Evolutionary conservation across 2,329 filamentous ascomycete genomes (phyloP).

Genomic region (Camillea tinctor): DNA sequence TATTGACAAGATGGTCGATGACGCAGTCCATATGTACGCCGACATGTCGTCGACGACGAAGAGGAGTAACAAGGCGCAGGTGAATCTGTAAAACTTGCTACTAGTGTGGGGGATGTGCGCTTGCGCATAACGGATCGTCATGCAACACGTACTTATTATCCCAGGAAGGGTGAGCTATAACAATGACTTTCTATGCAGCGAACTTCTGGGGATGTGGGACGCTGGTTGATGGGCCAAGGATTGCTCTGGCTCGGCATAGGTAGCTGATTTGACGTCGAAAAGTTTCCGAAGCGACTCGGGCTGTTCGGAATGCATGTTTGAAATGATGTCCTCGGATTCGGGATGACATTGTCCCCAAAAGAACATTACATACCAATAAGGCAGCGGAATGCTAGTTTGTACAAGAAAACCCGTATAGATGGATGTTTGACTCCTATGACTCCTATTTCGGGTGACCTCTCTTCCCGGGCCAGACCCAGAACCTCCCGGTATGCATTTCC

Average conservation of each 20-base stretch:
- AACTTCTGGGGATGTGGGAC: too few relatives aligned
- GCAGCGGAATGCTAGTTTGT: background rate
- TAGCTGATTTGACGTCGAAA: background rate
- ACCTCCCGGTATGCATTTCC: background rate
- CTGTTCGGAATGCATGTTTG: too few relatives aligned
- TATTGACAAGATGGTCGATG: constrained; percentile 26
- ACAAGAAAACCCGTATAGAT: background rate
- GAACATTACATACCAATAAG: background rate
- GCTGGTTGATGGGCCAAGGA: background rate
- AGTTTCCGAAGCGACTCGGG: too few relatives aligned
- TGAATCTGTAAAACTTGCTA: background rate
- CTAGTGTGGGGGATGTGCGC: background rate
- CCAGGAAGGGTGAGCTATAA: too few relatives aligned
- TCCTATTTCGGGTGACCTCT: background rate
- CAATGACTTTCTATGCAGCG: too few relatives aligned
- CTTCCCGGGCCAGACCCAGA: background rate
- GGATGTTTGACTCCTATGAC: background rate
- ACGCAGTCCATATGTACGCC: constrained; percentile 13
- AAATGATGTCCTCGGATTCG: background rate
- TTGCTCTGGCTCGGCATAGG: background rate
- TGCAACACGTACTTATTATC: too few relatives aligned
- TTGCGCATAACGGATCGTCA: too few relatives aligned
- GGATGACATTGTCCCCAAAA: background rate
- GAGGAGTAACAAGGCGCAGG: background rate
- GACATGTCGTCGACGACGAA: background rate